Evolutionary conservation across 495 filamentous ascomycete species (phyloP).

Genomic region (Jackrogersella minutella): DNA sequence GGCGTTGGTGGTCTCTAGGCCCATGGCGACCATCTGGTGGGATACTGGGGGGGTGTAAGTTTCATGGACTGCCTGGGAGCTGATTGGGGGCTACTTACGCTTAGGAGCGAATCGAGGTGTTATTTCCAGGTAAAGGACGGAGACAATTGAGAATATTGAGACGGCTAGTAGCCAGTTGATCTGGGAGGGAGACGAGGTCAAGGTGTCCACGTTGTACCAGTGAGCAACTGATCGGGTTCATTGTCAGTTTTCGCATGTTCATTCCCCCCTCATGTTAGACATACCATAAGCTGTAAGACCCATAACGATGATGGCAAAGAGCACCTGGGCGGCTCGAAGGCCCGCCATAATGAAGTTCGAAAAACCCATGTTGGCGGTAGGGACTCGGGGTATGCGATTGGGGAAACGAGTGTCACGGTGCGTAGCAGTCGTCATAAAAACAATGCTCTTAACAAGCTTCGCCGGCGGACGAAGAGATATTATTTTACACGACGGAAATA

Average conservation of each 20-base stretch:
- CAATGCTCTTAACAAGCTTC: slow-evolving; percentile 7
- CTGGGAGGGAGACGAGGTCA: slow-evolving; percentile 58
- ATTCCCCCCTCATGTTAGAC: slow-evolving; percentile 29
- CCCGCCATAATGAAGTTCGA: slow-evolving; percentile 39
- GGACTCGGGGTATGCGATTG: slow-evolving; percentile 29
- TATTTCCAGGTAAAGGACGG: slow-evolving; percentile 70
- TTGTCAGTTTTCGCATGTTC: slow-evolving; percentile 14
- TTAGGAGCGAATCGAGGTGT: slow-evolving; percentile 62
- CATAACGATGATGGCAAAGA: slow-evolving; percentile 73
- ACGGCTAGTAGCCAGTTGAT: slow-evolving; percentile 79
- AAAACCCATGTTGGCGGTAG: slow-evolving; percentile 32
- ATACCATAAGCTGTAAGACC: slow-evolving; percentile 75
- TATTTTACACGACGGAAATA: slow-evolving; percentile 32
- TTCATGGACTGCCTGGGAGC: not conserved
- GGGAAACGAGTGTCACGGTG: slow-evolving; percentile 43
- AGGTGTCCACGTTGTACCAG: slow-evolving; percentile 60
- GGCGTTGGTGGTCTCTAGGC: slow-evolving; percentile 70
- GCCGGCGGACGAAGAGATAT: slow-evolving; percentile 10
- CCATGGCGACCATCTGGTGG: slow-evolving; percentile 66
- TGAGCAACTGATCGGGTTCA: slow-evolving; percentile 50
- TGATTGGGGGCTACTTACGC: slow-evolving; percentile 41
- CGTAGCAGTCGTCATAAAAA: slow-evolving; percentile 37
- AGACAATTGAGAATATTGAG: slow-evolving; percentile 70
- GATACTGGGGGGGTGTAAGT: slow-evolving; percentile 50
- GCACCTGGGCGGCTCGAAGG: slow-evolving; percentile 60